Conservation (phyloP, 23 red algal genomes). For the Gracilaria domingensis region DNA sequence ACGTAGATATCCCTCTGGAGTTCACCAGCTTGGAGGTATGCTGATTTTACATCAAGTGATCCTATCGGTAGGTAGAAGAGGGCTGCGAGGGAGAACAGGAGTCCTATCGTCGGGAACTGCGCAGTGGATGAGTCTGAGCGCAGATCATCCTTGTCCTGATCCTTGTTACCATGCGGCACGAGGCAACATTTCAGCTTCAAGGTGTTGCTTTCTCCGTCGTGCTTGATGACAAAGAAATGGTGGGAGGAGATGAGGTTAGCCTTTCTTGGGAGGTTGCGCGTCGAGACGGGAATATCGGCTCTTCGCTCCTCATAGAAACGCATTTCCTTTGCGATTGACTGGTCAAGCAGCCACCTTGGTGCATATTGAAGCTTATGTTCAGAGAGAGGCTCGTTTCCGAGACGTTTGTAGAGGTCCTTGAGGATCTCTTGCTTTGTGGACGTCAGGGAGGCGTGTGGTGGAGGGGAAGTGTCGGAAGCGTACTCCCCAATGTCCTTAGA, state of each 20-base stretch:
- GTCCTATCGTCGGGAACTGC: conserved; percentile 11
- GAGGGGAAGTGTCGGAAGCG: too few species aligned
- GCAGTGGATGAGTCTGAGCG: conserved; percentile 28
- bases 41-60: conserved; percentile 29
- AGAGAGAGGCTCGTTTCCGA: neutral
- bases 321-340: neutral
- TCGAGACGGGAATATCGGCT: neutral
- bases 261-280: neutral
- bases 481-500: conserved; percentile 7
- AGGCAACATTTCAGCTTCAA: conserved; percentile 14
- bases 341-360: neutral
- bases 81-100: conserved; percentile 15
- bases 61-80: neutral
- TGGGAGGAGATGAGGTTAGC: conserved; percentile 21
- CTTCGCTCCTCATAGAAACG: neutral
- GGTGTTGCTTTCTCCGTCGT: conserved; percentile 11
- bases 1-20: conserved; percentile 1
- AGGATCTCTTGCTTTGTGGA: neutral
- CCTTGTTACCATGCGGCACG: conserved; percentile 19
- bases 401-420: neutral
- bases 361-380: neutral
- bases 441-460: neutral
- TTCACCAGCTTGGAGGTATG: conserved; percentile 20
- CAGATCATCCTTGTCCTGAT: conserved; percentile 5
- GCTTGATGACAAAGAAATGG: conserved; percentile 39